Base-by-base conservation (phyloP, 208 protist genomes). In the Leishmania lainsoni region DNA sequence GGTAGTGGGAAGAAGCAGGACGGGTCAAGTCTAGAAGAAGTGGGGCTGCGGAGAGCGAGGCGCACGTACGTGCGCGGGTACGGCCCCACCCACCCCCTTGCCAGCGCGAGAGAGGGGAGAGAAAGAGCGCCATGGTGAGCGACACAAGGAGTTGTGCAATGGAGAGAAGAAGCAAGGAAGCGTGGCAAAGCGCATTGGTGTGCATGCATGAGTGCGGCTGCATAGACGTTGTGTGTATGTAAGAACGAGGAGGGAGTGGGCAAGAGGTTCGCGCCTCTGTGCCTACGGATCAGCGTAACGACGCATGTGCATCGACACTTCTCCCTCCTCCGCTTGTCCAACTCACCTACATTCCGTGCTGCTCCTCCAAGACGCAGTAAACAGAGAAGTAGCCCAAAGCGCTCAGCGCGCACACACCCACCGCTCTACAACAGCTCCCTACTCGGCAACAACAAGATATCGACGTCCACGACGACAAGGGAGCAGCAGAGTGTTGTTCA, bases 331-430 rank as follows among this genome's bases (percentile, higher is more conserved):
- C 35, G 35, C 56, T n/a, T 61, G 20, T 17, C n/a, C 56, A 61
- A 22, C 56, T 8, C 59, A 70, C 75, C 17, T 16, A 78, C 56
- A 4, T 45, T 22, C 32, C n/a, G 76, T 90, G 89, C 82, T 88
- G 81, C 35, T 86, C 72, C 5, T 83, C 76, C 29, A 89, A 42
- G 5, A 87, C 86, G 49, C 87, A 87, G 56, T 92, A 87, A 9
- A 80, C 84, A 22, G 85, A 77, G 81, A 89, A 92, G 85, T 92
- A 92, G 61, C 89, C 87, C 29, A 88, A 90, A 42, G 77, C 59
- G 80, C 89, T 87, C 10, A 92, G 81, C 12, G 35, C 35, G 2
- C 35, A 39, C 35, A 89, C 75, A 29, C 56, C 89, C 89, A 17
- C 86, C 88, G 35, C 66, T 59, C 10, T 73, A 56, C 69, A 73